phyloP scores from a whole-genome alignment of 2,329 filamentous ascomycete species.

The Magnaporthiopsis rhizophila region DNA sequence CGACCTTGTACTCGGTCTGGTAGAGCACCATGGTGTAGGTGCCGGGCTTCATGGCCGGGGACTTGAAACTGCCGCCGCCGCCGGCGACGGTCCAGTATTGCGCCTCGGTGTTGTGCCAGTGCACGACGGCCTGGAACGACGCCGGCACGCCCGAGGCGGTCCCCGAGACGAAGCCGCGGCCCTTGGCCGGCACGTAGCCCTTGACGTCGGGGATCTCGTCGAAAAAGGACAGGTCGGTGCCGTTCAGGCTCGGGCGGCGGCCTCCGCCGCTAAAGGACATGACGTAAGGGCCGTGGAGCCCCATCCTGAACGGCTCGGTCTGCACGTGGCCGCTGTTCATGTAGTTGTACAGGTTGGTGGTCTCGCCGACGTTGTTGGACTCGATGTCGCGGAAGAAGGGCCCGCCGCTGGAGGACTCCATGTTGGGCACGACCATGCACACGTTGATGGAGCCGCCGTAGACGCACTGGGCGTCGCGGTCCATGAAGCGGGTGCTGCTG shows the following conservation, averaged over 20 bases:
- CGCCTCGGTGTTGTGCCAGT: constrained; percentile 55
- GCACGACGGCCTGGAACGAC: constrained; percentile 48
- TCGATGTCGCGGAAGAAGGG: constrained; percentile 62
- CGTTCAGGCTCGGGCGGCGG: constrained; percentile 39
- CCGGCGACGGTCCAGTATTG: constrained; percentile 57
- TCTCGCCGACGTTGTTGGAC: constrained; percentile 53
- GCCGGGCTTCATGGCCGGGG: constrained; percentile 58
- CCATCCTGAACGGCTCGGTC: constrained; percentile 53
- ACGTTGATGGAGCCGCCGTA: constrained; percentile 46
- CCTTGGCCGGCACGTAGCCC: constrained; percentile 47
- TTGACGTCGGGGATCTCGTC: constrained; percentile 41
- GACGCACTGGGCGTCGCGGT: constrained; percentile 57
- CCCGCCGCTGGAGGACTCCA: constrained; percentile 56
- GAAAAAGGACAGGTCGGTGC: constrained; percentile 51
- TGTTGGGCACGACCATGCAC: constrained; percentile 50
- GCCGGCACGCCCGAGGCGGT: constrained; percentile 49
- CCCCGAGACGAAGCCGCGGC: constrained; percentile 51
- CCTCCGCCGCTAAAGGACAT: constrained; percentile 52
- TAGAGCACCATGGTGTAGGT: constrained; percentile 63
- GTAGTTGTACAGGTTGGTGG: constrained; percentile 56
- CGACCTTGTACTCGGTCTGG: constrained; percentile 49
- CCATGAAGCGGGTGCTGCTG: constrained; percentile 61
- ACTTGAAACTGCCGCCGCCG: constrained; percentile 48
- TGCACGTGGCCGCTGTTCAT: constrained; percentile 59
- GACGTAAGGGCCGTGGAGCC: constrained; percentile 58